A percentile compares a stretch with the other conserved stretches of the same genome.
phyloP scores from a whole-genome alignment of 1,284 basidiomycete genomes.

The Ceratobasidium papillatum region DNA sequence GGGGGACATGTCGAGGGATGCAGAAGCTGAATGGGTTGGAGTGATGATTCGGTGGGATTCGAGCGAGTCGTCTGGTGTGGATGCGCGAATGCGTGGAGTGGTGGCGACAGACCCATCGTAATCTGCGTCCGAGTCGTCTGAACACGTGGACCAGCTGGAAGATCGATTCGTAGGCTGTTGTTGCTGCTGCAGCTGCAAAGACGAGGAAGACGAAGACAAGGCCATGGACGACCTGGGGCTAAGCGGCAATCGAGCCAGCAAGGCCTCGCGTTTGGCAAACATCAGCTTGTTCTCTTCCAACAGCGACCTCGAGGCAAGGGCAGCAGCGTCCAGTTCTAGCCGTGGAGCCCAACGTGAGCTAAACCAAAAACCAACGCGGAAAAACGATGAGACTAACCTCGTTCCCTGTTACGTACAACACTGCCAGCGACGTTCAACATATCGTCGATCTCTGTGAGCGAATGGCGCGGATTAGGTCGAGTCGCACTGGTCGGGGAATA shows the following conservation, averaged over 20 bases:
- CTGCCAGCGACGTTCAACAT: constrained; percentile 35
- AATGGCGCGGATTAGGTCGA: constrained; percentile 8
- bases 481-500: background rate
- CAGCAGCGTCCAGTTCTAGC: constrained; percentile 25
- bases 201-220: background rate
- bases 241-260: constrained; percentile 19
- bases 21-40: constrained; percentile 5
- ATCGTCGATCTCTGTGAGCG: constrained; percentile 35
- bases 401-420: constrained; percentile 34
- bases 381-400: background rate
- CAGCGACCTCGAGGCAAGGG: constrained; percentile 20
- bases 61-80: constrained; percentile 15
- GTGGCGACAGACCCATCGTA: background rate
- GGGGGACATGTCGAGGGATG: constrained; percentile 10
- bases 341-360: background rate
- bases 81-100: background rate
- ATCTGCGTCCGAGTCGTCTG: constrained; percentile 12
- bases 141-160: constrained; percentile 31
- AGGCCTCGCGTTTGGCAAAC: constrained; percentile 28
- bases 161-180: constrained; percentile 17
- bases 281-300: constrained; percentile 36
- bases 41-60: constrained; percentile 14
- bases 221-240: background rate
- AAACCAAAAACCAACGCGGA: background rate
- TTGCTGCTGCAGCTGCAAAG: background rate